Evolutionary conservation across 2,329 filamentous ascomycete genomes (phyloP).

Genomic region (Anthostomella pinea): DNA sequence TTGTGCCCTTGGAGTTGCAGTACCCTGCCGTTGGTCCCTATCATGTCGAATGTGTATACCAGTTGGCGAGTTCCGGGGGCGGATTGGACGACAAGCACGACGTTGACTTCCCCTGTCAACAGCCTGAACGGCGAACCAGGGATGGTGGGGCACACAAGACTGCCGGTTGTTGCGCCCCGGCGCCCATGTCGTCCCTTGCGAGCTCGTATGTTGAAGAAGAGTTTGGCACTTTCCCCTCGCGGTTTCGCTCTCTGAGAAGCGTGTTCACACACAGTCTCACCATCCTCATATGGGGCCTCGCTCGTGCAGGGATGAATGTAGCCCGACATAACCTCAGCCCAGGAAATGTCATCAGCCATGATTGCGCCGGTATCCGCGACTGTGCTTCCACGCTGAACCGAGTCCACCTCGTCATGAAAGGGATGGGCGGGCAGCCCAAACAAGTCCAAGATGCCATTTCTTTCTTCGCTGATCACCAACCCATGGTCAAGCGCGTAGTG

Average conservation of each 20-base stretch:
- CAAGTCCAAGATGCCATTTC: conserved; percentile 50
- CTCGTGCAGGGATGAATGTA: conserved; percentile 53
- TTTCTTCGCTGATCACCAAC: conserved; percentile 44
- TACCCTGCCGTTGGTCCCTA: conserved; percentile 47
- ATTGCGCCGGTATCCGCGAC: conserved; percentile 42
- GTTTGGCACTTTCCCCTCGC: no score
- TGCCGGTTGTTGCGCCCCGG: conserved; percentile 54
- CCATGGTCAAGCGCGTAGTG: conserved; percentile 40
- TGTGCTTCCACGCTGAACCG: conserved; percentile 29
- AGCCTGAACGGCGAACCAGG: conserved; percentile 60
- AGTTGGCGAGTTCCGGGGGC: conserved; percentile 57
- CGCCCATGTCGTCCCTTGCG: conserved; percentile 48
- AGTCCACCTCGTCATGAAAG: conserved; percentile 13
- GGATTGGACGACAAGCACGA: conserved; percentile 53
- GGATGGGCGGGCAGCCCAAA: conserved; percentile 42
- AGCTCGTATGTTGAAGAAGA: conserved; percentile 50
- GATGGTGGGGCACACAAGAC: conserved; percentile 54
- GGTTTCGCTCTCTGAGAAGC: conserved; percentile 60
- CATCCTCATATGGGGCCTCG: conserved; percentile 40
- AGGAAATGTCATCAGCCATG: conserved; percentile 52
- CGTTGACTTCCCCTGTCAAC: conserved; percentile 52
- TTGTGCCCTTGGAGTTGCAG: conserved; percentile 63
- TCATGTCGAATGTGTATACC: conserved; percentile 61
- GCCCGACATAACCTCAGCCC: conserved; percentile 64
- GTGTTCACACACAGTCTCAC: conserved; percentile 51